phyloP scores from a whole-genome alignment of 495 filamentous ascomycete species.

The Talaromyces liani region DNA sequence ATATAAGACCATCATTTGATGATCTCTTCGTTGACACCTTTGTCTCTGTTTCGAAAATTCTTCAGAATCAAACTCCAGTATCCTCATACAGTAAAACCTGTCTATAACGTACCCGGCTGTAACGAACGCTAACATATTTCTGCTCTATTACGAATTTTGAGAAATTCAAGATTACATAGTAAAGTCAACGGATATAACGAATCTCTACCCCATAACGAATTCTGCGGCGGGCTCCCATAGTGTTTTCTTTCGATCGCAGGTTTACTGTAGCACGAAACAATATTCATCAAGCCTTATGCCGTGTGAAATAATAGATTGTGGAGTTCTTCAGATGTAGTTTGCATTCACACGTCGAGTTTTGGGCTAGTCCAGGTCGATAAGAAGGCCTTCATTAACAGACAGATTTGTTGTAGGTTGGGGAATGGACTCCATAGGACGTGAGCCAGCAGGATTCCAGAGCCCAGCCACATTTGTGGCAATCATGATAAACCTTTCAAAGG shows the following conservation, averaged over 20 bases:
- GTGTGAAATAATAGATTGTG: neutral
- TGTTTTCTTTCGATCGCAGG: too few relatives aligned
- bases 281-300: neutral
- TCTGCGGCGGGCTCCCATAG: too few relatives aligned
- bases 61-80: too few relatives aligned
- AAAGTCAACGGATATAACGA: too few relatives aligned
- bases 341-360: neutral
- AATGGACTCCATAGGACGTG: neutral
- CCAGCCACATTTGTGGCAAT: conserved; percentile 23
- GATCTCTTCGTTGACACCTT: too few relatives aligned
- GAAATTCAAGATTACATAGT: too few relatives aligned
- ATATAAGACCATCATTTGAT: too few relatives aligned
- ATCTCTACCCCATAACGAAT: too few relatives aligned
- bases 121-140: too few relatives aligned
- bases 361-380: neutral
- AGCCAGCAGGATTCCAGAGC: conserved; percentile 16
- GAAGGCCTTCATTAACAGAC: neutral
- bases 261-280: neutral
- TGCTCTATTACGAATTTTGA: too few relatives aligned
- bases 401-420: neutral
- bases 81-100: neutral
- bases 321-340: neutral
- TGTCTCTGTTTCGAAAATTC: too few relatives aligned
- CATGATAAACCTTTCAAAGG: conserved; percentile 27
- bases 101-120: too few relatives aligned